phyloP scores from a whole-genome alignment of 208 protist genomes.

The Leishmania aethiopica region DNA sequence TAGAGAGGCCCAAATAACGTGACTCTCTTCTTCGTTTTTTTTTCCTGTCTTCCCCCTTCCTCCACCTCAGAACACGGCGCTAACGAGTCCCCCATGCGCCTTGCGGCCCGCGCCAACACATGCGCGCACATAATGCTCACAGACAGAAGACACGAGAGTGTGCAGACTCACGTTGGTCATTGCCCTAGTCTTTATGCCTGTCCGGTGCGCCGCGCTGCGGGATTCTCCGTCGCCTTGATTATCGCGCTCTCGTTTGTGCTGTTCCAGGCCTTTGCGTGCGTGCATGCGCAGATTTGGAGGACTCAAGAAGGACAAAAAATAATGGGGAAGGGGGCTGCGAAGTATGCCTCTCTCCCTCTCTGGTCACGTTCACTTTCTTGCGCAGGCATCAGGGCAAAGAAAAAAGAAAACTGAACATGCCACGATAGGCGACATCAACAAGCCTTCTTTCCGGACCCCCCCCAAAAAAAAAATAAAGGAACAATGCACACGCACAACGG shows the following conservation, averaged over 20 bases:
- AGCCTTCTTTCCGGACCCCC: not conserved
- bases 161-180: not conserved
- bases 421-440: not conserved
- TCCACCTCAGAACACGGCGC: not conserved
- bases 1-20: too few relatives aligned
- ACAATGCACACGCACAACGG: not conserved
- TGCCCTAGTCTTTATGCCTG: not conserved
- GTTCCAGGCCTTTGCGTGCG: not conserved
- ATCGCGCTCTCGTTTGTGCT: not conserved
- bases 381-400: not conserved
- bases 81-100: not conserved
- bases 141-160: not conserved
- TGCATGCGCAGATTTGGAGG: not conserved
- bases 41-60: not conserved
- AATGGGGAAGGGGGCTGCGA: not conserved
- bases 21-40: not conserved
- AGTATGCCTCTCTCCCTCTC: not conserved
- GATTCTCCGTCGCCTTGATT: not conserved
- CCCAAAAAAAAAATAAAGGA: not conserved
- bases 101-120: not conserved
- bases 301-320: not conserved
- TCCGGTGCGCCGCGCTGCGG: not conserved
- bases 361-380: not conserved
- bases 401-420: not conserved
- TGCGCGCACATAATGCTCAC: not conserved